Conservation (phyloP, 768 basidiomycete species). For the Calocybe gangraenosa region DNA sequence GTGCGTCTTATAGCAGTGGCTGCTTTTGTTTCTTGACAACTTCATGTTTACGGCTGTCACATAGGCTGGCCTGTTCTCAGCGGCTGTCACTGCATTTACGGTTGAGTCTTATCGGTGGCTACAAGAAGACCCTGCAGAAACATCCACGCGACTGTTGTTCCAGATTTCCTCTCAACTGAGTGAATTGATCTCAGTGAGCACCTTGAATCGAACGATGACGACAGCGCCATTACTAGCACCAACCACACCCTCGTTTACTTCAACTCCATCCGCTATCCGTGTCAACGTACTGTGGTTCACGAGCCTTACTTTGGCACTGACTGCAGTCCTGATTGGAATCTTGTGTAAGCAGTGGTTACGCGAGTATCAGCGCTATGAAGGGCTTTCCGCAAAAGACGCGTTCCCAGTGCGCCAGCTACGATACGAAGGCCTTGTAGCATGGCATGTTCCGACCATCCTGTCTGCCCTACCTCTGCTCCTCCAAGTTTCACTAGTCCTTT, state of each 20-base stretch:
- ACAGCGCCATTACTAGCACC: neutral
- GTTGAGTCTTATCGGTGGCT: conserved; percentile 11
- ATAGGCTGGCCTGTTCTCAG: conserved; percentile 9
- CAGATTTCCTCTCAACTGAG: no score
- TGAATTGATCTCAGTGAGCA: neutral
- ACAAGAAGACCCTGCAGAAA: neutral
- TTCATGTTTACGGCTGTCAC: neutral
- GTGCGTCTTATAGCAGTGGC: conserved; percentile 1
- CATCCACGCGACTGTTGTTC: neutral
- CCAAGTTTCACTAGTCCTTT: conserved; percentile 25
- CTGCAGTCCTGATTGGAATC: conserved; percentile 20
- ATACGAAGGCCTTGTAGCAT: conserved; percentile 22
- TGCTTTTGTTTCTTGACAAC: neutral
- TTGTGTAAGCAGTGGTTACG: conserved; percentile 24
- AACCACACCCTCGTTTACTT: neutral
- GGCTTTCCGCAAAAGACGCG: conserved; percentile 16
- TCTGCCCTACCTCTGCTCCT: conserved; percentile 25
- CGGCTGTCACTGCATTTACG: conserved; percentile 7
- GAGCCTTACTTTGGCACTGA: conserved; percentile 21
- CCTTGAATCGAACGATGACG: neutral
- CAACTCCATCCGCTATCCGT: neutral
- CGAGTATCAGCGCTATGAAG: conserved; percentile 19
- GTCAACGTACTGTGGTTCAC: conserved; percentile 17
- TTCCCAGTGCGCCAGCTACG: conserved; percentile 24
- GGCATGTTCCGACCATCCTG: conserved; percentile 25